phyloP scores from a whole-genome alignment of 257 asterid genomes.

The Cynanchum wilfordii region DNA sequence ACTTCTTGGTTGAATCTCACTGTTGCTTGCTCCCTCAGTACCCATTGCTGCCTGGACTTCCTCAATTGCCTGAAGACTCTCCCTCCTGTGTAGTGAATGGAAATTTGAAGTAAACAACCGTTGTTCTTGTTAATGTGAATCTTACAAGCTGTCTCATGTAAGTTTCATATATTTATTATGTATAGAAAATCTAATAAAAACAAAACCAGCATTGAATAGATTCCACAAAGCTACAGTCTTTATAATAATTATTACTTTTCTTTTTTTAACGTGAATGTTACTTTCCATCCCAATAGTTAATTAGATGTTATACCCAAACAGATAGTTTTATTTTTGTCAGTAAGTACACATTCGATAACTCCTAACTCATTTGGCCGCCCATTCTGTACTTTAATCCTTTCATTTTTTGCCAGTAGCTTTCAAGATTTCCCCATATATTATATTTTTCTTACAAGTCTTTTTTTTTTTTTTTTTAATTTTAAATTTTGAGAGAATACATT shows the following conservation, averaged over 20 bases:
- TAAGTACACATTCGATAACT: not conserved
- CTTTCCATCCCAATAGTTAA: too few species aligned
- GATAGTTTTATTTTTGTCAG: not conserved
- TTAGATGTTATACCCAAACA: not conserved
- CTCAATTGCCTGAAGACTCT: not conserved
- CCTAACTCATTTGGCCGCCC: not conserved
- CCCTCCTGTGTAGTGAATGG: not conserved
- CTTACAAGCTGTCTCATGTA: not conserved
- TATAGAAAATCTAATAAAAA: not conserved
- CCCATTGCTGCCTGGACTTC: constrained; percentile 12
- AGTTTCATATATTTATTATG: not conserved
- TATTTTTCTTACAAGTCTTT: too few species aligned
- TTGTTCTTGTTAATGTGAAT: not conserved
- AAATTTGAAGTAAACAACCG: not conserved
- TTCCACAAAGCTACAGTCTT: not conserved
- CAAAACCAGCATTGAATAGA: not conserved
- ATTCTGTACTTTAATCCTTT: not conserved
- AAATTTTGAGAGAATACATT: too few species aligned
- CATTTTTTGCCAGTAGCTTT: not conserved
- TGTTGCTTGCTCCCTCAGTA: constrained; percentile 12
- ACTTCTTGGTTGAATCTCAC: constrained; percentile 16
- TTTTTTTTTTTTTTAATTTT: too few species aligned
- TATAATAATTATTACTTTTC: too few species aligned
- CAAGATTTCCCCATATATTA: not conserved
- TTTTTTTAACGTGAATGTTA: too few species aligned